phyloP scores from a whole-genome alignment of 2,329 filamentous ascomycete genomes.

The Exophiala sideris region DNA sequence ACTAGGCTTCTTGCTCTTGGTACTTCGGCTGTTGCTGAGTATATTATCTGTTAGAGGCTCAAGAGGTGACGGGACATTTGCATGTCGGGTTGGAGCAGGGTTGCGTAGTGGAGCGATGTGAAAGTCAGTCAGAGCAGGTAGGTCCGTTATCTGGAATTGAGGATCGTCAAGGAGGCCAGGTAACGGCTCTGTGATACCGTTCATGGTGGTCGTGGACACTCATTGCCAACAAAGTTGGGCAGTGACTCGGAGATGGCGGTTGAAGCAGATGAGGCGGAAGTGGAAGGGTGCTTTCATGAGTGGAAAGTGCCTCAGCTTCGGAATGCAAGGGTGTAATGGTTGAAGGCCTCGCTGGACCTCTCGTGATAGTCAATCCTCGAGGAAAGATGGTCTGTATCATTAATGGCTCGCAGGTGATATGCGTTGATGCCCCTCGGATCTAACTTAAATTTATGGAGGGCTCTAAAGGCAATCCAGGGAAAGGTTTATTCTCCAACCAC shows the following conservation, averaged over 20 bases:
- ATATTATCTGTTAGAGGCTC: conserved; percentile 41
- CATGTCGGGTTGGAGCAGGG: conserved; percentile 41
- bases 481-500: no score
- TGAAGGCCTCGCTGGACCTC: no score
- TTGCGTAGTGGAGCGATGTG: conserved; percentile 49
- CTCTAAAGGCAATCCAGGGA: no score
- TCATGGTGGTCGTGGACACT: conserved; percentile 25
- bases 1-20: conserved; percentile 2
- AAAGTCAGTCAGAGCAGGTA: conserved; percentile 41
- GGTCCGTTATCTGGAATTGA: conserved; percentile 38
- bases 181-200: conserved; percentile 29
- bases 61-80: conserved; percentile 43
- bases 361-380: no score
- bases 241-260: background rate
- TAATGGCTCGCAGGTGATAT: no score
- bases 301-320: no score
- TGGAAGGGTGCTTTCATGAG: background rate
- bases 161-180: conserved; percentile 40
- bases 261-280: background rate
- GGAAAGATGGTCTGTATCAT: no score
- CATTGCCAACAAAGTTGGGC: conserved; percentile 14
- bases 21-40: conserved; percentile 33
- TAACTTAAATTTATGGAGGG: no score
- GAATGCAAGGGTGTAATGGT: no score
- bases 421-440: no score